Conservation (phyloP, 2,329 filamentous ascomycete species). For the Claviceps monticola region DNA sequence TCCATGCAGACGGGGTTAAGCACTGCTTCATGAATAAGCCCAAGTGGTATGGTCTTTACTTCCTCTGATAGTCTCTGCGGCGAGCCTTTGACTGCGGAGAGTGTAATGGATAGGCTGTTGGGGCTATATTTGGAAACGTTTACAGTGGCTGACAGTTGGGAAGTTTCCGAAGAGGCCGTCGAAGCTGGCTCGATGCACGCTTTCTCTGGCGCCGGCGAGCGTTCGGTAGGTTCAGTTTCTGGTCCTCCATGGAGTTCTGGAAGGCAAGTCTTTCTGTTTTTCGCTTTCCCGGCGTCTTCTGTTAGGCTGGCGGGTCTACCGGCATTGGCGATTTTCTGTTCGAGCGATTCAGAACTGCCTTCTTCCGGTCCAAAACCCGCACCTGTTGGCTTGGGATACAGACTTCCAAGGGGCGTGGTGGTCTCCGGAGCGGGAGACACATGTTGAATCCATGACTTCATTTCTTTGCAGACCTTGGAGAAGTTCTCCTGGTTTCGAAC, state of each 20-base stretch:
- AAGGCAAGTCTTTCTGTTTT: no score
- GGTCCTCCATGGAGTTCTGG: not conserved
- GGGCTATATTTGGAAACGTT: not conserved
- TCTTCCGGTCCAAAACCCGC: not conserved
- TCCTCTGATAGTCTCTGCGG: not conserved
- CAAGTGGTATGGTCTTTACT: not conserved
- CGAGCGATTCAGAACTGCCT: not conserved
- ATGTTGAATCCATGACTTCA: slow-evolving; percentile 2
- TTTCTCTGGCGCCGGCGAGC: not conserved
- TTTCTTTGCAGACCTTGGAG: slow-evolving; percentile 3
- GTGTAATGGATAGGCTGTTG: not conserved
- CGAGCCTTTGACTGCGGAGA: not conserved
- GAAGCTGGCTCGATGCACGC: not conserved
- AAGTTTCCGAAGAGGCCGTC: not conserved
- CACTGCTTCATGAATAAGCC: not conserved
- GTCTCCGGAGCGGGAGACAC: not conserved
- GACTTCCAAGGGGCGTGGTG: no score
- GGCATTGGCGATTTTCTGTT: not conserved
- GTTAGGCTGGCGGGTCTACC: not conserved
- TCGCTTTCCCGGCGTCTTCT: not conserved
- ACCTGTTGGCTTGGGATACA: not conserved
- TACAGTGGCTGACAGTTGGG: not conserved
- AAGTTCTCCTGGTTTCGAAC: not conserved
- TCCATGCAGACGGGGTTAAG: not conserved
- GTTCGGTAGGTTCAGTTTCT: not conserved